These are phyloP conservation scores for Leishmania amazonensis DNA, from an alignment of 208 protist species.

Conservation along the genomic window DNA sequence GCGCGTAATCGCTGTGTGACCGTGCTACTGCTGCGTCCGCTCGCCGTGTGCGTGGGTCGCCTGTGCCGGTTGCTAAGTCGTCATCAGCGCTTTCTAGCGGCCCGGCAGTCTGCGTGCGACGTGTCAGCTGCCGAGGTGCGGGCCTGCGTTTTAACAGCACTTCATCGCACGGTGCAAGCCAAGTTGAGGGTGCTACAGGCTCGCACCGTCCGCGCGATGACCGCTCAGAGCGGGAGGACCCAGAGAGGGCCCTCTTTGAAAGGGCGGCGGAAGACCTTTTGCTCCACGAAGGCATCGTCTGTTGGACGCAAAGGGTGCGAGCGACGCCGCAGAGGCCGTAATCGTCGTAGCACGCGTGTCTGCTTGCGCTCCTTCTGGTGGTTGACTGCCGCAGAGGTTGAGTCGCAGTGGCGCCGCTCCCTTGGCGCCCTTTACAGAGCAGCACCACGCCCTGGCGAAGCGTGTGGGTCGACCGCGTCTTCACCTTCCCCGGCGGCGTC, in stretches of 20 bases:
- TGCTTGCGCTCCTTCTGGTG: constrained; percentile 35
- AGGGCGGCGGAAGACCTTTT: background rate
- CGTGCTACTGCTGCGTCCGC: constrained; percentile 38
- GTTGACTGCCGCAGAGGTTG: constrained; percentile 18
- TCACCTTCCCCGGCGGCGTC: background rate
- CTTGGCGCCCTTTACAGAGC: constrained; percentile 1
- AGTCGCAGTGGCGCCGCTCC: constrained; percentile 21
- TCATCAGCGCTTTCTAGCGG: constrained; percentile 25
- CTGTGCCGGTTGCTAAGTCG: constrained; percentile 38
- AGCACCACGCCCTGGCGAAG: background rate
- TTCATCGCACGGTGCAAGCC: constrained; percentile 49
- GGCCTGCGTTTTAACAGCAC: constrained; percentile 47
- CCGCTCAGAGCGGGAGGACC: background rate
- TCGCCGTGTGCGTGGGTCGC: constrained; percentile 27
- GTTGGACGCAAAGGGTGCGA: background rate
- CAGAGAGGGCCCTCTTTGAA: background rate
- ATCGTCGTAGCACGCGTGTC: background rate
- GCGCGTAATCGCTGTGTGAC: constrained; percentile 16
- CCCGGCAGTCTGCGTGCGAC: constrained; percentile 47
- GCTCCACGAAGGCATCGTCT: background rate
- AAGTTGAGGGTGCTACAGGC: constrained; percentile 30
- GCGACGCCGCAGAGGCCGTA: background rate
- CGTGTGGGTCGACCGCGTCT: background rate
- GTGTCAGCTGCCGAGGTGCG: constrained; percentile 39
- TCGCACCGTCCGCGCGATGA: background rate